Conservation (phyloP, 2,329 filamentous ascomycete species). For the Ascochyta pisi region DNA sequence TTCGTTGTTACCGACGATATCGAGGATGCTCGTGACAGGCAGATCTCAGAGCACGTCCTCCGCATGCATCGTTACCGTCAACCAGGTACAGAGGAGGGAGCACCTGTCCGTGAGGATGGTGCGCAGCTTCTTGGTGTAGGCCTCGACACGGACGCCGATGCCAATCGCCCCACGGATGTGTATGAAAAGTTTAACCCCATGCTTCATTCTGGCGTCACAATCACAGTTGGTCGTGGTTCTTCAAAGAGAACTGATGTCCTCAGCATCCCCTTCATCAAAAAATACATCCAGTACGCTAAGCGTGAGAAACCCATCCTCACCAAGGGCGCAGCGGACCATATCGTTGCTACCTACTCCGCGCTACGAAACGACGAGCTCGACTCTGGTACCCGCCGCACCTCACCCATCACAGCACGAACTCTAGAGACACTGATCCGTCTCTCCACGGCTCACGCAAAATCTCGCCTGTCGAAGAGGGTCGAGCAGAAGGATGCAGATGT, state of each 20-base stretch:
- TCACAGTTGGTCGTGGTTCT: conserved; percentile 75
- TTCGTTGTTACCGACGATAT: conserved; percentile 99
- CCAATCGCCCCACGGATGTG: conserved; percentile 82
- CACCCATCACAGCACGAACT: conserved; percentile 94
- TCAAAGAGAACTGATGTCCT: conserved; percentile 84
- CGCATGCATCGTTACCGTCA: conserved; percentile 97
- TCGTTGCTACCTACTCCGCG: conserved; percentile 88
- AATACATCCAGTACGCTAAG: conserved; percentile 99
- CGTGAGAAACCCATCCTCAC: conserved; percentile 87
- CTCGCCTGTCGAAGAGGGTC: conserved; percentile 83
- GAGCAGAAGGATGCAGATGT: conserved; percentile 88
- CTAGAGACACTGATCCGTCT: conserved; percentile 98
- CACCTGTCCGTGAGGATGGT: conserved; percentile 87
- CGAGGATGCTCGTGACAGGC: conserved; percentile 87
- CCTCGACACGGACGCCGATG: conserved; percentile 75
- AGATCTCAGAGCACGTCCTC: conserved; percentile 93
- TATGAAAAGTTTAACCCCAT: conserved; percentile 97
- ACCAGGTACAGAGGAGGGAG: conserved; percentile 90
- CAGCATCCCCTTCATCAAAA: conserved; percentile 98
- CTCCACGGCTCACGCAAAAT: conserved; percentile 93
- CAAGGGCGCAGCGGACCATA: conserved; percentile 89
- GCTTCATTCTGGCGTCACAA: conserved; percentile 88
- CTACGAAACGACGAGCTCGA: conserved; percentile 96
- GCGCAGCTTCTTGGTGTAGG: conserved; percentile 88
- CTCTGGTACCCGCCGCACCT: conserved; percentile 90